phyloP scores from a whole-genome alignment of 1,284 basidiomycete species.

The Marasmius tenuissimus region DNA sequence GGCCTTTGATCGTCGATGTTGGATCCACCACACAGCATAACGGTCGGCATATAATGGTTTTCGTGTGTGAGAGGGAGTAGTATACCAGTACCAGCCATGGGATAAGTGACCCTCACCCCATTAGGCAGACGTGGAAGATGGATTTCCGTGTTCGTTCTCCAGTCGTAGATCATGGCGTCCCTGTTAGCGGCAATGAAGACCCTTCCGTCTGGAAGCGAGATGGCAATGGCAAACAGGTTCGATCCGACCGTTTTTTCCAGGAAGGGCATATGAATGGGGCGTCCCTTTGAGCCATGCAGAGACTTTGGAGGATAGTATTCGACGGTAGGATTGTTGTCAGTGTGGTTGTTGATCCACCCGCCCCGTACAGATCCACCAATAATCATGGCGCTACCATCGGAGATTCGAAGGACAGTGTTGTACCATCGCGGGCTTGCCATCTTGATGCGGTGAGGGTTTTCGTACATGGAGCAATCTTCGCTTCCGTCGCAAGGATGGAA shows the following conservation, averaged over 20 bases:
- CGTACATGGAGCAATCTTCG: constrained; percentile 59
- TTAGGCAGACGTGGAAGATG: constrained; percentile 75
- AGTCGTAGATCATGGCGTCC: constrained; percentile 80
- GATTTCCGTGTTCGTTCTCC: constrained; percentile 62
- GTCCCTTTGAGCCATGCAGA: constrained; percentile 62
- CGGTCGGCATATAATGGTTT: constrained; percentile 65
- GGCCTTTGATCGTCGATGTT: constrained; percentile 61
- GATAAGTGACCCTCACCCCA: constrained; percentile 80
- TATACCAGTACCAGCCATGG: constrained; percentile 72
- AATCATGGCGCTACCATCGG: constrained; percentile 80
- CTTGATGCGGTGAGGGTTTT: constrained; percentile 61
- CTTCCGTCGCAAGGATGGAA: constrained; percentile 67
- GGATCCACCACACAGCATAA: constrained; percentile 81
- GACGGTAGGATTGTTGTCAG: constrained; percentile 78
- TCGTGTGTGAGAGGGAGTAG: constrained; percentile 69
- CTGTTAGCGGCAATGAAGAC: constrained; percentile 82
- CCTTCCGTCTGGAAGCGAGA: constrained; percentile 69
- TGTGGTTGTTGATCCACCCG: constrained; percentile 79
- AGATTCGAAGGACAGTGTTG: constrained; percentile 64
- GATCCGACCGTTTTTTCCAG: constrained; percentile 72
- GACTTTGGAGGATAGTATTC: constrained; percentile 81
- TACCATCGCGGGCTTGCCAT: constrained; percentile 81
- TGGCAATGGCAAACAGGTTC: constrained; percentile 81
- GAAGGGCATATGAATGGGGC: constrained; percentile 64
- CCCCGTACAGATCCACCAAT: constrained; percentile 78